These are phyloP conservation scores for Teunomyces stri DNA, from an alignment of 805 yeast species.

Conservation along the genomic window DNA sequence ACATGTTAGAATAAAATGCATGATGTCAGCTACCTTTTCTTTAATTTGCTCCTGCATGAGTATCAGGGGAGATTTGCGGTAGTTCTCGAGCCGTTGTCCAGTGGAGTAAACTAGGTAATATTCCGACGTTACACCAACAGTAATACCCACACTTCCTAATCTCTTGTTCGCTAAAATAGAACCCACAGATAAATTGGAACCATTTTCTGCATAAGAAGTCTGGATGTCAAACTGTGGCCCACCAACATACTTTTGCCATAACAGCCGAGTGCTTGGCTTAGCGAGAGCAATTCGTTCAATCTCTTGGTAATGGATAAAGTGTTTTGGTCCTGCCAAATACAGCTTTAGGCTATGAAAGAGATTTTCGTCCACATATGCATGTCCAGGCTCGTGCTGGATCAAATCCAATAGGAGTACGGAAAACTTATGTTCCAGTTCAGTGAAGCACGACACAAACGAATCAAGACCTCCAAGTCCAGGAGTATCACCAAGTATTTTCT, in stretches of 20 bases:
- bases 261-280: background rate
- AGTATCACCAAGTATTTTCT: background rate
- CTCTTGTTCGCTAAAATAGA: background rate
- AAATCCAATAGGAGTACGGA: background rate
- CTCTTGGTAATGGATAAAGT: background rate
- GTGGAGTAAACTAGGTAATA: background rate
- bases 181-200: background rate
- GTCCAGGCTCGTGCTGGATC: background rate
- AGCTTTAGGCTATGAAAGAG: background rate
- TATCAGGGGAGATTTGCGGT: background rate
- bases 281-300: background rate
- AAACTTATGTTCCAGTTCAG: background rate
- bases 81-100: background rate
- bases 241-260: background rate
- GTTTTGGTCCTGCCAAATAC: background rate
- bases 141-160: background rate
- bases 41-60: background rate
- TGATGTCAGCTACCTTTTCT: background rate
- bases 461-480: background rate
- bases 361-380: background rate
- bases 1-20: background rate
- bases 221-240: background rate
- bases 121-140: background rate
- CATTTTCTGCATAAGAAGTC: background rate
- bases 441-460: background rate